A percentile compares a stretch with the other conserved stretches of the same genome.
phyloP scores from a whole-genome alignment of 1,284 basidiomycete genomes.

The Sporisorium iseilematis-ciliati region DNA sequence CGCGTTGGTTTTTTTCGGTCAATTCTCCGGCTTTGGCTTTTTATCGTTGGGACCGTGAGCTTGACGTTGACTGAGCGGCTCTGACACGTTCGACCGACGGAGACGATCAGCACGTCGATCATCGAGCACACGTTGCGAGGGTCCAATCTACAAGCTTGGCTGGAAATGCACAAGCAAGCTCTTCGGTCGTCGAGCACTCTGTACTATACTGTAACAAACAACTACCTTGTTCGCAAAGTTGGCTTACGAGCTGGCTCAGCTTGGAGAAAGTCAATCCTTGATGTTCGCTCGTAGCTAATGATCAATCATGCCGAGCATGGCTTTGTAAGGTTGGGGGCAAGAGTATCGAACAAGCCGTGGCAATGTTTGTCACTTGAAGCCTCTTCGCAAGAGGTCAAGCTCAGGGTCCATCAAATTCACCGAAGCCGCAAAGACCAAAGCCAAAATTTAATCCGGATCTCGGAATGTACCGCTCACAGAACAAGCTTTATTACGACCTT shows the following conservation, averaged over 20 bases:
- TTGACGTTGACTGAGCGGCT: neutral
- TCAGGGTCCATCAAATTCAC: conserved; percentile 11
- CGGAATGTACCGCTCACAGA: neutral
- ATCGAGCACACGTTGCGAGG: too few relatives aligned
- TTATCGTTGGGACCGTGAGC: neutral
- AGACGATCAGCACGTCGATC: too few relatives aligned
- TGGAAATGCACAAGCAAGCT: neutral
- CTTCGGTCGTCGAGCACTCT: neutral
- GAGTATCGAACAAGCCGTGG: conserved; percentile 7
- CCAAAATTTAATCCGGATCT: conserved; percentile 1
- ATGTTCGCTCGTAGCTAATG: neutral
- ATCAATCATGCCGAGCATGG: neutral
- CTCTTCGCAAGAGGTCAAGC: neutral
- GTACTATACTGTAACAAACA: too few relatives aligned
- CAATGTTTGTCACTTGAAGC: neutral
- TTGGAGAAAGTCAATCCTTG: neutral
- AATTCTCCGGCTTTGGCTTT: conserved; percentile 4
- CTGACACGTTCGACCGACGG: neutral
- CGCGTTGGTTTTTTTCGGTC: neutral
- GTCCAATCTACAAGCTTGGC: neutral
- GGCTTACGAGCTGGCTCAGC: neutral
- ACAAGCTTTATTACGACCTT: neutral
- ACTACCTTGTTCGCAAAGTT: too few relatives aligned
- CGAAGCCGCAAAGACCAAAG: neutral
- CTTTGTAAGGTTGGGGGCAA: neutral